Evolutionary conservation across 176 grass and related monocot genomes (phyloP).

Genomic region (Carex littledalei): DNA sequence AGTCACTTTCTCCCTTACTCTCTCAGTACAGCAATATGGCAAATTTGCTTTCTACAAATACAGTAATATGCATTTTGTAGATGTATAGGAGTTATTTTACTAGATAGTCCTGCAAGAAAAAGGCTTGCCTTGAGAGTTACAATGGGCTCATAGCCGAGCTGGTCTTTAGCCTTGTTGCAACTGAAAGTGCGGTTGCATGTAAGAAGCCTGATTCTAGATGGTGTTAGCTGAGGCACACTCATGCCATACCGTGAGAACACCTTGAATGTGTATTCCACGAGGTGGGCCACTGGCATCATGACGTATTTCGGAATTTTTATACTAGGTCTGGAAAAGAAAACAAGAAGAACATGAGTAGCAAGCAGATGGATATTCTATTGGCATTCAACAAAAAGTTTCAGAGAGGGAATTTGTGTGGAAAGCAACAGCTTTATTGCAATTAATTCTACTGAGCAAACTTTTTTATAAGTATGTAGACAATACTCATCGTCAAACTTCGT

Average conservation of each 20-base stretch:
- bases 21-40: background rate
- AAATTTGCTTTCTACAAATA: background rate
- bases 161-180: conserved; percentile 77
- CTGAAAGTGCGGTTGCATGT: conserved; percentile 93
- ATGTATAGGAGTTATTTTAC: background rate
- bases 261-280: conserved; percentile 89
- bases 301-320: conserved; percentile 84
- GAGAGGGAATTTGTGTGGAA: background rate
- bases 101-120: background rate
- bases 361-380: background rate
- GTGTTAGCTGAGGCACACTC: conserved; percentile 89
- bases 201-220: conserved; percentile 90
- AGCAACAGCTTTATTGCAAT: background rate
- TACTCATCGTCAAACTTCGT: background rate
- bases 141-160: conserved; percentile 90
- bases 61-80: background rate
- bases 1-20: background rate
- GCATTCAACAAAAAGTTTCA: background rate
- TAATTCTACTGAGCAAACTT: background rate
- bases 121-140: conserved; percentile 68
- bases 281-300: conserved; percentile 87
- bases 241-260: conserved; percentile 74
- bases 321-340: conserved; percentile 61
- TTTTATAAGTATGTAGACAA: background rate
- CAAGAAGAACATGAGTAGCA: background rate